Evolutionary conservation across 1,284 basidiomycete species (phyloP), one percentile per base, ranked within the genome.

Genomic region (Ustilago cynodontis): DNA sequence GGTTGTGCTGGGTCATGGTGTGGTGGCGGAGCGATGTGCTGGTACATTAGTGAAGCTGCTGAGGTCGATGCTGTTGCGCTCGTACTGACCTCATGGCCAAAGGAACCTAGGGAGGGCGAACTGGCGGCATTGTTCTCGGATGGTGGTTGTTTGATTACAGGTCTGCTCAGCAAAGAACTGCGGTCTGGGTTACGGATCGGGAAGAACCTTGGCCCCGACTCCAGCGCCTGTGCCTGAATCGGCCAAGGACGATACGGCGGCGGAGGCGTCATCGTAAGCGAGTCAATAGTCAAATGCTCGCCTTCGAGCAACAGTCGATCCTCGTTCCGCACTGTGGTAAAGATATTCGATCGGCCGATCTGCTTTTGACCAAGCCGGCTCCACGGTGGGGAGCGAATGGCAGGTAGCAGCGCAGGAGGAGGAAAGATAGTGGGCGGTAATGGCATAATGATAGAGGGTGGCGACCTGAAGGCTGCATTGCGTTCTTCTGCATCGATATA

Each of bases 181-280:
- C 68, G 68, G 7, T 53, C 33, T 0, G 63, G 68, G 28, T 65
- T 65, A 28, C 59, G 50, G 18, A 71, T 65, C 1, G 68, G 63
- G 33, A 71, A 71, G 41, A 62, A 67, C 37, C 59, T 43, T 18
- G 69, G 63, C 1, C 43, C 59, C 4, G 52, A 31, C 39, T 71
- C 73, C 28, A 69, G 50, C 0, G 66, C 51, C 26, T 65, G 66
- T 2, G 61, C 49, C 16, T 67, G 66, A 37, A 70, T 68, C 1
- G 76, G 73, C 70, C 74, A 79, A 4, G 59, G 61, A 14, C 77
- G 62, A 41, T 77, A 77, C 2, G 77, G 79, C 10, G 79, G 79
- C 7, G 77, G 59, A 16, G 79, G 79, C 7, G 41, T 47, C 79
- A 80, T 80, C 24, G 33, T 56, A 49, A 80, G 37, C 49, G 64